Evolutionary conservation across 306 rosid species (phyloP), one percentile per base, ranked within the genome.

Genomic region (Abrus pulchellus): DNA sequence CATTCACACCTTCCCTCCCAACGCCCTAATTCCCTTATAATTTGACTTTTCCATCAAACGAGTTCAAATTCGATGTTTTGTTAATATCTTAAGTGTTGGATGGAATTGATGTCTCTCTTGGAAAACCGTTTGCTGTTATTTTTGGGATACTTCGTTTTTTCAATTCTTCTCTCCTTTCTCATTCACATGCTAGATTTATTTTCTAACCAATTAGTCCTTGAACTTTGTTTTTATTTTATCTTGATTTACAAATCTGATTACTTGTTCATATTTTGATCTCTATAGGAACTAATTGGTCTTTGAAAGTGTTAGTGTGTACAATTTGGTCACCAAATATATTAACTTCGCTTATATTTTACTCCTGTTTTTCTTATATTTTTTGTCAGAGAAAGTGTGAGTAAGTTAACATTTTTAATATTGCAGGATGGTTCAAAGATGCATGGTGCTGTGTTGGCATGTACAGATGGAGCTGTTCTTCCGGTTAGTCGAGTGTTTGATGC

Each of bases 381-480:
- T 20, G 20, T 20, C 20, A 20, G 20, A 20, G 20, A 20, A 20
- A 20, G 20, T 20, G 20, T 20, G 5, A 29, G 44, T 32, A 70
- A 43, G 9, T 30, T 3, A 2, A 54, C 7, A 44, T 5, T n/a
- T 54, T 34, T 40, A 67, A 50, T 60, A n/a, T 55, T 80, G 55
- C 55, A 92, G 94, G 93, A 76, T 64, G 64, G 84, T 64, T 32
- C 85, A n/a, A 85, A 71, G 75, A 79, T 48, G 20, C 6, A 36
- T 47, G 79, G 82, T 67, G 67, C 82, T 20, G 89, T 88, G 72
- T 69, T 93, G 87, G 96, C 92, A 33, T 79, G 88, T 66, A 88
- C 97, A 10, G 96, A 93, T 78, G 91, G 85, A 54, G 87, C 80
- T 3, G 86, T 84, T 85, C 88, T 93, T 47, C 70, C 94, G 20